phyloP scores from a whole-genome alignment of 169 alveolate genomes.

The Amoebophrya sp. region DNA sequence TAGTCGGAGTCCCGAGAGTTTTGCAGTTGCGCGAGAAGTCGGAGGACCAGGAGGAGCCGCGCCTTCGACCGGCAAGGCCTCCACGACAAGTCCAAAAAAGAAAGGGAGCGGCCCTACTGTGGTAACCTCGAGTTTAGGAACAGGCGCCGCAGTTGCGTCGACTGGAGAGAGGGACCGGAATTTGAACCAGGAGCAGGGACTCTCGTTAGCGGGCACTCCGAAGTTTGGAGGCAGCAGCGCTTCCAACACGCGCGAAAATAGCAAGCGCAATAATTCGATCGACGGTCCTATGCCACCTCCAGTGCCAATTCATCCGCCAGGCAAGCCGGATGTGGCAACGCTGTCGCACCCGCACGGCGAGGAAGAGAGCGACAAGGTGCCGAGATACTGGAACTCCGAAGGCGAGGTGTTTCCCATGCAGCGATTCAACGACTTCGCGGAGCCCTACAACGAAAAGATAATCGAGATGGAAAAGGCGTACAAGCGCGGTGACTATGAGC shows the following conservation, averaged over 20 bases:
- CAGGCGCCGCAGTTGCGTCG: not conserved
- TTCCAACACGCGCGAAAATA: not conserved
- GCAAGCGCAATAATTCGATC: not conserved
- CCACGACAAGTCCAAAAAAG: too few relatives aligned
- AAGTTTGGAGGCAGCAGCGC: not conserved
- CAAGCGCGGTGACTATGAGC: not conserved
- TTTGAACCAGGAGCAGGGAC: not conserved
- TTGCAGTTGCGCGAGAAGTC: too few relatives aligned
- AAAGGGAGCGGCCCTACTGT: too few relatives aligned
- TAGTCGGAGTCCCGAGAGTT: too few relatives aligned
- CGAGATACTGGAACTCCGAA: not conserved
- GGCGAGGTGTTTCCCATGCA: constrained; percentile 18
- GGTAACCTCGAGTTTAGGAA: too few relatives aligned
- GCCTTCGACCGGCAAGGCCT: too few relatives aligned
- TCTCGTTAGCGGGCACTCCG: not conserved
- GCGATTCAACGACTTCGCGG: not conserved
- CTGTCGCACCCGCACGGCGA: not conserved
- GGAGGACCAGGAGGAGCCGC: too few relatives aligned
- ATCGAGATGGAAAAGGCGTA: not conserved
- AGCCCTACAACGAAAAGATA: not conserved
- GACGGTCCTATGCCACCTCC: constrained; percentile 5
- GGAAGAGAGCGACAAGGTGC: too few relatives aligned
- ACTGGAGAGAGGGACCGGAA: not conserved
- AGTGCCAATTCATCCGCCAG: not conserved
- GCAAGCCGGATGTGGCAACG: not conserved